Base-by-base conservation (phyloP, 2,329 filamentous ascomycete species). In the Ceratocystis papillata region DNA sequence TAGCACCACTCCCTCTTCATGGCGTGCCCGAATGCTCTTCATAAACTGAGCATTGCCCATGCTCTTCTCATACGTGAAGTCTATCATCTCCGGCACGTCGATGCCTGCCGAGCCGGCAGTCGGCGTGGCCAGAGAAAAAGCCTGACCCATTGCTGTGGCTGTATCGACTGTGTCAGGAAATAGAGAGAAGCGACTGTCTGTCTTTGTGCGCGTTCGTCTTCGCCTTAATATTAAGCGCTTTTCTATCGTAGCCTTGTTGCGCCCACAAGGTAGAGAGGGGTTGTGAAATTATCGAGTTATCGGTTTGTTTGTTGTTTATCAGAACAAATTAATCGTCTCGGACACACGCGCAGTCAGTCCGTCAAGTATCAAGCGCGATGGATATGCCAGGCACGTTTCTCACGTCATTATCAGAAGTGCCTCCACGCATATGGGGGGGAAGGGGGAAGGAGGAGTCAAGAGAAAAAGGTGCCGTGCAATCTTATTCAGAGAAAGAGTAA, bases 1-100 rank as follows among this genome's bases (percentile, higher is more conserved):
- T 66, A 97, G 86, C 20, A 96, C 92, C 50, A 96, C 81, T 65
- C 94, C 93, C 79, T 96, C 89, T 72, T 88, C 88, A 74, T 96
- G 90, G 62, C 91, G 84, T 28, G 93, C 94, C 70, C 93, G 86
- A 70, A 97, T 92, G 69, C 90, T 94, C 77, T 97, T 96, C 87
- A 99, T 94, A 72, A 99, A 96, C 46, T 94, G 86, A 28, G 90
- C 91, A 70, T 88, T 90, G 61, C 93, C 93, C 72, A 99, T 84
- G 45, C 90, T 90, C 76, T 88, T 91, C 77, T 99, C 94, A 77
- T 96, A 96, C 46, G 87, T 85, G 67, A 97, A 79, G 73, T 97
- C 94, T 55, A 89, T 84, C 53, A 99, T 84, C 79, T 99, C 93
- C 48, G 92, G 88, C 33, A 95, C 85, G 75, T 99, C 93, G 75